Evolutionary conservation across 2,329 filamentous ascomycete species (phyloP).

Genomic region (Fusarium palustre): DNA sequence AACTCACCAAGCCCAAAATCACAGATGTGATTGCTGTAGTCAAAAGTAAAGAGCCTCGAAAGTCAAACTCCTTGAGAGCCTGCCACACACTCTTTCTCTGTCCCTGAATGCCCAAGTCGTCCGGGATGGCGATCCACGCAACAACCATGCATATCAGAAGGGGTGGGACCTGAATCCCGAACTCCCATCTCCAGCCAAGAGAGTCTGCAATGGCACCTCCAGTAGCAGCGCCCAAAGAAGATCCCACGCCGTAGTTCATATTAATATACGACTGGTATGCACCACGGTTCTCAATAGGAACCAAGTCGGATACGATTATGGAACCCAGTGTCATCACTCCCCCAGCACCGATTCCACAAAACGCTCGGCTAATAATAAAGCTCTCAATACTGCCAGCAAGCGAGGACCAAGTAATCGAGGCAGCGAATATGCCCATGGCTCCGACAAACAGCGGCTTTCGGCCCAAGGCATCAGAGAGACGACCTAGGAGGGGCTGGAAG

Average conservation of each 20-base stretch:
- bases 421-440: conserved; percentile 70
- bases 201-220: conserved; percentile 77
- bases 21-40: conserved; percentile 66
- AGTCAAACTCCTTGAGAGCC: conserved; percentile 68
- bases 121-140: conserved; percentile 62
- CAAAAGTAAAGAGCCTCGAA: conserved; percentile 65
- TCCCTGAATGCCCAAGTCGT: conserved; percentile 62
- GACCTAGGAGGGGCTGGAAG: conserved; percentile 79
- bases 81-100: conserved; percentile 58
- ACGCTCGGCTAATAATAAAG: conserved; percentile 76
- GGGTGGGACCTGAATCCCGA: conserved; percentile 69
- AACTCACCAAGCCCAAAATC: conserved; percentile 67
- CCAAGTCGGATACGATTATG: conserved; percentile 80
- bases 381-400: conserved; percentile 74
- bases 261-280: conserved; percentile 79
- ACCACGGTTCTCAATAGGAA: conserved; percentile 76
- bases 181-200: conserved; percentile 80
- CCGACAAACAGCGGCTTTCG: conserved; percentile 74
- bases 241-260: conserved; percentile 69
- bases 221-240: conserved; percentile 72
- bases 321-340: conserved; percentile 75
- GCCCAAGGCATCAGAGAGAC: conserved; percentile 79
- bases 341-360: conserved; percentile 79
- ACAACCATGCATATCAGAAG: conserved; percentile 61
- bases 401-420: conserved; percentile 77